phyloP scores from a whole-genome alignment of 306 rosid species.

The Astragalus membranaceus region DNA sequence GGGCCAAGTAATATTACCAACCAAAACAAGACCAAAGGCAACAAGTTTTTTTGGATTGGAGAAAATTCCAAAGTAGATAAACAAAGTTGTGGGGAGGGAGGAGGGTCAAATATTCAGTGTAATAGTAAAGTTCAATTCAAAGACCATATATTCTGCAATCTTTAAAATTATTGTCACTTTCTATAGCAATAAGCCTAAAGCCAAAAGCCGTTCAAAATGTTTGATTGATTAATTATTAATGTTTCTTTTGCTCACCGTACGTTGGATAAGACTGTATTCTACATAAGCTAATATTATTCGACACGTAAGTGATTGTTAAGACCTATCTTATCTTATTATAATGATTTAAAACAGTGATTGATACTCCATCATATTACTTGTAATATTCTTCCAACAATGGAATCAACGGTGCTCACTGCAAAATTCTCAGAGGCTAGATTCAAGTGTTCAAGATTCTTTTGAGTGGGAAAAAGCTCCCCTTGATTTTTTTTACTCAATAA shows the following conservation, averaged over 20 bases:
- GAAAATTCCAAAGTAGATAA: constrained; percentile 16
- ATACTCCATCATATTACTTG: no score
- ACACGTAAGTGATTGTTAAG: no score
- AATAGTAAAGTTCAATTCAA: constrained; percentile 5
- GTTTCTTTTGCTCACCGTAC: not conserved
- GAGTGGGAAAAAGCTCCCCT: no score
- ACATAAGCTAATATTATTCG: not conserved
- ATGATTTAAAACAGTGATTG: no score
- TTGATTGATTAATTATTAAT: not conserved
- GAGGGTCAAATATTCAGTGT: constrained; percentile 6
- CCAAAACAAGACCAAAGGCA: not conserved
- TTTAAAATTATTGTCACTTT: constrained; percentile 11
- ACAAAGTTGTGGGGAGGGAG: not conserved
- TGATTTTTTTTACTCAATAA: no score
- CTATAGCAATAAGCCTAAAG: not conserved
- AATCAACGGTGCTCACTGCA: no score
- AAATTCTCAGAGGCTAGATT: no score
- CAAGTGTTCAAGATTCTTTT: no score
- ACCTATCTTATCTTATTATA: no score
- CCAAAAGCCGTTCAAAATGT: not conserved
- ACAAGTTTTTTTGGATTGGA: not conserved
- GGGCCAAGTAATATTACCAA: constrained; percentile 3
- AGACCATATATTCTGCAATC: constrained; percentile 25
- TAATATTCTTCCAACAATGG: no score
- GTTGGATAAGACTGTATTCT: constrained; percentile 12